Base-by-base conservation (phyloP, 1,284 basidiomycete genomes). In the Pyrrhoderma lamaoense region DNA sequence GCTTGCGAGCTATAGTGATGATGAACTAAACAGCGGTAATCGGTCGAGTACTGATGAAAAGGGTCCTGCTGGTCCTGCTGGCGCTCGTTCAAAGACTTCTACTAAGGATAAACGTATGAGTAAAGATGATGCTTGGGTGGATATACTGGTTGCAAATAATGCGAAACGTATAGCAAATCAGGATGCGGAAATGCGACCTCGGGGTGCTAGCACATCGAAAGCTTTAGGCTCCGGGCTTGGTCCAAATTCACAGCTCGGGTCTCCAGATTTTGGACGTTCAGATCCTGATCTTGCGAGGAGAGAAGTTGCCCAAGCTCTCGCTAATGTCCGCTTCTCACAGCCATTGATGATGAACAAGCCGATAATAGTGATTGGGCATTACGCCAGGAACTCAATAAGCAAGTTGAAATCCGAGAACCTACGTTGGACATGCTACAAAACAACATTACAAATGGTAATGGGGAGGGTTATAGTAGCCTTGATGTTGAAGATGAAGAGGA, bases 91-190 rank as follows among this genome's bases (percentile, higher is more conserved):
- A 31, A 37, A 16, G 39, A 22, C 19, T 16, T 59, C 60, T 51
- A 77, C 72, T 69, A 76, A 77, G 54, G 70, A 74, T 52, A 71
- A 76, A 49, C 65, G 79, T 51, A 70, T 75, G 60, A 76, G 75
- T n/a, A 79, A 76, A 57, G 75, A 80, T 53, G 85, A 87, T 61
- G 82, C 82, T 1, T 88, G 85, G 84, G 83, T 88, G 56, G 90
- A 93, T 67, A 92, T 93, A 42, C 70, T 92, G 3, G 86, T 93
- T 8, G 83, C 82, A 40, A 79, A 73, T 43, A 79, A 77, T 54
- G 69, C 66, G 18, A 67, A 82, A 39, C 65, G 82, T 42, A 72
- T 89, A 67, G 73, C 66, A 1, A 73, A 74, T 5, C 84, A 87
- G 64, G 81, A 85, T 49, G 72, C 64, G 9, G 70, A 71, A 51